phyloP scores from a whole-genome alignment of 495 filamentous ascomycete species.

The Aspergillus panamensis region DNA sequence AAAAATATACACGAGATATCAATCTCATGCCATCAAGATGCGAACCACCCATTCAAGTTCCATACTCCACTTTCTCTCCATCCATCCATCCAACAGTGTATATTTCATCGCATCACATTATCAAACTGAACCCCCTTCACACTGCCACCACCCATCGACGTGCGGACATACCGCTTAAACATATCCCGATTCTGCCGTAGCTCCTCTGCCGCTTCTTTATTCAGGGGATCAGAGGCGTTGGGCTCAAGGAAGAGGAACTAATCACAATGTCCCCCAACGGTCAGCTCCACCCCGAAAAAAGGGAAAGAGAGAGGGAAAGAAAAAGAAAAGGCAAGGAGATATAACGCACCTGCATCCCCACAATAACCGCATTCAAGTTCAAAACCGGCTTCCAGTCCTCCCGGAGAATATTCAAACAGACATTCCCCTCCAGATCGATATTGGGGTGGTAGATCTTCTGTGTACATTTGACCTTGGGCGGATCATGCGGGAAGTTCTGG shows the following conservation, averaged over 20 bases:
- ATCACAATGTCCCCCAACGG: neutral
- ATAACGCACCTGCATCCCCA: constrained; percentile 74
- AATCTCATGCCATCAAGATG: neutral
- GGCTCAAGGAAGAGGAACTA: constrained; percentile 97
- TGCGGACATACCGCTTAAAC: constrained; percentile 88
- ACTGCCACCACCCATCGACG: constrained; percentile 75
- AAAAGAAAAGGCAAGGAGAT: neutral
- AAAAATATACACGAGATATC: constrained; percentile 12
- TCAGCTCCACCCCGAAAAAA: constrained; percentile 2
- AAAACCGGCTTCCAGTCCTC: constrained; percentile 99
- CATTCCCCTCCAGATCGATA: constrained; percentile 96
- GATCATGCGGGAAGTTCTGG: constrained; percentile 94
- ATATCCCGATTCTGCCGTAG: constrained; percentile 74
- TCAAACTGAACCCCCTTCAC: constrained; percentile 38
- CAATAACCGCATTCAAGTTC: constrained; percentile 94
- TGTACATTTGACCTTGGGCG: constrained; percentile 94
- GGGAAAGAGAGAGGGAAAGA: constrained; percentile 3
- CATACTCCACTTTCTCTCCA: neutral
- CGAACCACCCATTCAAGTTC: neutral
- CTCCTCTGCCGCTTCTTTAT: constrained; percentile 96
- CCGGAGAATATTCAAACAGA: constrained; percentile 92
- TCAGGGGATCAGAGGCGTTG: constrained; percentile 93
- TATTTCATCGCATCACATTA: neutral
- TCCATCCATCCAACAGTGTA: neutral
- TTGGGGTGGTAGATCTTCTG: constrained; percentile 99